Percentiles rank a stretch among this genome's conserved stretches.
These are phyloP conservation scores for Barnettozyma sucrosica DNA, from an alignment of 805 yeast species.

Conservation along the genomic window DNA sequence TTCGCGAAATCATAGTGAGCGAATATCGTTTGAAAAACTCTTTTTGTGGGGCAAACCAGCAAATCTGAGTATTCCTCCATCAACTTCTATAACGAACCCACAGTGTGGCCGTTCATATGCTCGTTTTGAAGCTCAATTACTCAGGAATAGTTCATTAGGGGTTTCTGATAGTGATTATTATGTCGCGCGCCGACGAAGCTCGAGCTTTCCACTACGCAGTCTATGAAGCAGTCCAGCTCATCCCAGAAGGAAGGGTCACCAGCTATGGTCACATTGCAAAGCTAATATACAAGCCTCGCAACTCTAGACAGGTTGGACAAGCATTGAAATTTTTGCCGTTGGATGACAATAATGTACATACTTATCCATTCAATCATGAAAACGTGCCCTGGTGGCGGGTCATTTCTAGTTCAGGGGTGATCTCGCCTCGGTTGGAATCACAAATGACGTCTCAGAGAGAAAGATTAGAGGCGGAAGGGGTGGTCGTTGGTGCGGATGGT, in stretches of 20 bases:
- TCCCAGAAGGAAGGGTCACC: conserved; percentile 62
- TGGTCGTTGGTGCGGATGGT: conserved; percentile 28
- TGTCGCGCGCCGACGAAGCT: conserved; percentile 35
- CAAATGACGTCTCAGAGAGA: conserved; percentile 44
- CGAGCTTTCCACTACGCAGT: conserved; percentile 57
- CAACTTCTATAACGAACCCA: background rate
- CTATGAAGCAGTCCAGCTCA: conserved; percentile 42
- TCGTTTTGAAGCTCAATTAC: conserved; percentile 2
- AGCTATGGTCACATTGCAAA: conserved; percentile 76
- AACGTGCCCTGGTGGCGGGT: conserved; percentile 82
- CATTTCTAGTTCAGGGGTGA: conserved; percentile 54
- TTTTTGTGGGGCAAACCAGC: background rate
- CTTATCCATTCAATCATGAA: conserved; percentile 17
- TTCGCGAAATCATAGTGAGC: background rate
- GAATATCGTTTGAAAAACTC: too few species aligned
- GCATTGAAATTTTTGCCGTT: conserved; percentile 50
- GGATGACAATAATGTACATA: conserved; percentile 3
- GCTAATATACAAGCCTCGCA: conserved; percentile 53
- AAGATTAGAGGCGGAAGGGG: conserved; percentile 42
- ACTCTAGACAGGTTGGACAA: conserved; percentile 71
- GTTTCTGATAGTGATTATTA: background rate
- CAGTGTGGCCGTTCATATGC: conserved; percentile 6
- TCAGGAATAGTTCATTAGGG: background rate
- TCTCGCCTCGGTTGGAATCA: conserved; percentile 44
- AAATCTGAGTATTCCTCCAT: background rate